A percentile compares a stretch with the other conserved stretches of the same genome.
These are phyloP conservation scores for Verticillium zaregamsianum DNA, from an alignment of 2,329 filamentous ascomycete species.

Conservation along the genomic window DNA sequence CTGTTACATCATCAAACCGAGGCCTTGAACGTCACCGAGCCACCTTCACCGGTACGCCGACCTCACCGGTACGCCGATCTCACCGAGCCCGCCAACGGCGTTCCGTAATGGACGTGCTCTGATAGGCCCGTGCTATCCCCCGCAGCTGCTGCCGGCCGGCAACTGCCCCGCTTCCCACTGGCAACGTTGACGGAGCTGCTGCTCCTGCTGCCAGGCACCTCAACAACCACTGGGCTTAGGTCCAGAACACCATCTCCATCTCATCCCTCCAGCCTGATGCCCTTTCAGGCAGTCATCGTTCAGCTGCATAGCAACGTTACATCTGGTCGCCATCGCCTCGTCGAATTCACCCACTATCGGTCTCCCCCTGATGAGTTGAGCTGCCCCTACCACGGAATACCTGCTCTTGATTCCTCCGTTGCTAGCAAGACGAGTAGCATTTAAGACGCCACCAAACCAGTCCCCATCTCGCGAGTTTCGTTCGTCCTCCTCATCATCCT, in stretches of 20 bases:
- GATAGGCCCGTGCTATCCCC: too few relatives aligned
- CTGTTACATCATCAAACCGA: too few relatives aligned
- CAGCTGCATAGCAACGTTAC: neutral
- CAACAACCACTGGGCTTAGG: neutral
- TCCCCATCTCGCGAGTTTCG: neutral
- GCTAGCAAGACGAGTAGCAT: neutral
- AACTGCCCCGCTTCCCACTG: too few relatives aligned
- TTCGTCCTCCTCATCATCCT: neutral
- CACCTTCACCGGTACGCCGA: neutral
- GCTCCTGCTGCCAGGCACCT: neutral
- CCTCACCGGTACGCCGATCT: too few relatives aligned
- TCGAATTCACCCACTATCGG: too few relatives aligned
- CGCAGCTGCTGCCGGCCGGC: too few relatives aligned
- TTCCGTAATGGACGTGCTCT: too few relatives aligned
- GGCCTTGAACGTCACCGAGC: neutral
- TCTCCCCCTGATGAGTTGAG: neutral
- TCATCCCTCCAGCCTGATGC: neutral
- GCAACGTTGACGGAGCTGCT: too few relatives aligned
- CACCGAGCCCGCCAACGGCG: too few relatives aligned
- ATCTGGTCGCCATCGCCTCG: neutral
- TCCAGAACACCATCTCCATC: neutral
- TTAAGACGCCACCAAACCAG: neutral
- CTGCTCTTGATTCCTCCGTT: neutral
- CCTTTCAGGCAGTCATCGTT: neutral
- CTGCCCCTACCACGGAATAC: neutral